Evolutionary conservation across 345 rosid species (phyloP).

Genomic region (Citrus sp.): DNA sequence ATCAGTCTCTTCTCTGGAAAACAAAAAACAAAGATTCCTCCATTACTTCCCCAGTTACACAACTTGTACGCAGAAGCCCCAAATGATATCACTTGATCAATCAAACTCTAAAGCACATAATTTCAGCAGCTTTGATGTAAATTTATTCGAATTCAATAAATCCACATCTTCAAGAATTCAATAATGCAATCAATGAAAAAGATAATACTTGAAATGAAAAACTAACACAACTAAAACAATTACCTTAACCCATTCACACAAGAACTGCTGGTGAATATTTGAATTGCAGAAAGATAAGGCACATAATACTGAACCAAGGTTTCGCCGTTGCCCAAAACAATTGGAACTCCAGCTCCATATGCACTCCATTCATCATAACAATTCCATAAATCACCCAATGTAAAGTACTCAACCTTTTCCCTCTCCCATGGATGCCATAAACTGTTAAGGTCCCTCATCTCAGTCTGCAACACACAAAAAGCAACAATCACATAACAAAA

Average conservation of each 20-base stretch:
- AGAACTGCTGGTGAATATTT: constrained; percentile 82
- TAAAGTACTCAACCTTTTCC: constrained; percentile 82
- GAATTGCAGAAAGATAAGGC: constrained; percentile 95
- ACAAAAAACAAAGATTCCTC: background rate
- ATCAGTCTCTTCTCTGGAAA: constrained; percentile 72
- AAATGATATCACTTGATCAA: background rate
- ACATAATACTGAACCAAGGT: constrained; percentile 93
- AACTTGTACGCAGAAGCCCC: background rate
- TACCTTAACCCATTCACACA: constrained; percentile 70
- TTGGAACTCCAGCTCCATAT: constrained; percentile 97
- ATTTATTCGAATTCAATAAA: background rate
- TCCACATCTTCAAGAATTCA: background rate
- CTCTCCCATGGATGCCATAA: constrained; percentile 96
- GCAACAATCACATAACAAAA: background rate
- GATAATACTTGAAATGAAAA: background rate
- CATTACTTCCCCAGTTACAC: background rate
- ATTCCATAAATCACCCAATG: constrained; percentile 80
- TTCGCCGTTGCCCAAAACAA: constrained; percentile 58
- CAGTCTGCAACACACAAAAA: constrained; percentile 46
- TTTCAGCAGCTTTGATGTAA: background rate
- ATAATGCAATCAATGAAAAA: background rate
- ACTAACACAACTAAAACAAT: background rate
- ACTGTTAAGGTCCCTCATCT: constrained; percentile 75
- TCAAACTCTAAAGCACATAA: background rate
- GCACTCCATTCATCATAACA: constrained; percentile 99